Conservation (phyloP, 2,329 filamentous ascomycete genomes). For the Beauveria varroae region DNA sequence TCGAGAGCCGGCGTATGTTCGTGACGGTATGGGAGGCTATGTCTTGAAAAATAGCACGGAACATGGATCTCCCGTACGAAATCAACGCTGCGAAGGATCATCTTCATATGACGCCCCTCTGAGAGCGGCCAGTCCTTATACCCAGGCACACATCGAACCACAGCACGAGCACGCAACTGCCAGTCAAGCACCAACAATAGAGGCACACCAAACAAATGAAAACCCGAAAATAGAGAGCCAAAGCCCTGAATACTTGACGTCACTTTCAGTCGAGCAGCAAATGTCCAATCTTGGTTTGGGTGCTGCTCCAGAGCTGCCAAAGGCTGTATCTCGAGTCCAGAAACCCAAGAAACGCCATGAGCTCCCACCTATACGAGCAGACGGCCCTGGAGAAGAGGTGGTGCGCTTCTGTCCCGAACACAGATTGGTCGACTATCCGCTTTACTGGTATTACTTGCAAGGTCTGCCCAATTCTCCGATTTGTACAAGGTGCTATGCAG, state of each 20-base stretch:
- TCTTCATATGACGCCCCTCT: too few species aligned
- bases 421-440: constrained; percentile 20
- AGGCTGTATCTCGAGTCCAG: neutral
- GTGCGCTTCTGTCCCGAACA: constrained; percentile 22
- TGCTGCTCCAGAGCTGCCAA: neutral
- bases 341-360: neutral
- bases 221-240: too few species aligned
- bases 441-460: constrained; percentile 25
- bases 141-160: too few species aligned
- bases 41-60: neutral
- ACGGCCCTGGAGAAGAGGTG: constrained; percentile 18
- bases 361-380: constrained; percentile 13
- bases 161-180: neutral
- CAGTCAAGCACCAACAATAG: neutral
- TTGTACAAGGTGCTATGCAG: constrained; percentile 34
- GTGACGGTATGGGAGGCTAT: neutral
- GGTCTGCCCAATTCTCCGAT: constrained; percentile 25
- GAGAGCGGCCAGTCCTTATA: neutral
- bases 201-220: neutral
- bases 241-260: too few species aligned
- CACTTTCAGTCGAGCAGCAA: neutral
- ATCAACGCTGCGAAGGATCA: too few species aligned
- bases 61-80: too few species aligned
- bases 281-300: neutral
- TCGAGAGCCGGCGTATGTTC: neutral